Base-by-base conservation (phyloP, 2,329 filamentous ascomycete genomes). In the Metarhizium brunneum region DNA sequence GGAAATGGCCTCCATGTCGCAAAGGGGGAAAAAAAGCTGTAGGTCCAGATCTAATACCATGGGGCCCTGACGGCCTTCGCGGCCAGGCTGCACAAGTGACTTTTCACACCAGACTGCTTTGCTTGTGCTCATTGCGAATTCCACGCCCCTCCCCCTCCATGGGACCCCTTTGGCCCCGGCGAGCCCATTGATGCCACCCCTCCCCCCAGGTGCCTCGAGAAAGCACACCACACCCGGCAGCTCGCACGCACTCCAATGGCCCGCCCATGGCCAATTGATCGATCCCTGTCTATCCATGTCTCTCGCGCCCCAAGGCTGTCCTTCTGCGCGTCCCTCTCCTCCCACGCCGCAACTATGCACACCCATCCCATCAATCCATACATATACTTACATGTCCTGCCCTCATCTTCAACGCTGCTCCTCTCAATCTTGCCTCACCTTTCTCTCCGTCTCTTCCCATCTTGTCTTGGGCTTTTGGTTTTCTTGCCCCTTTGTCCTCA, bases 341-440 rank as follows among this genome's bases (percentile, higher is more conserved):
- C 42, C 40, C 52, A 48, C 25, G n/a, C 53, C 48, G 45, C 52
- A 55, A 25, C 50, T 53, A 53, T 53, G 38, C 51, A 54, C 50
- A 42, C 48, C 30, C 18, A 18, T 14, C 45, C 38, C 47, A 38
- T 50, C 20, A 30, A 55, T 52, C 50, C 47, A 54, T 63, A 64
- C 60, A 62, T 63, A 56, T 52, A 55, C 47, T 49, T 61, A 63
- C 59, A 62, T 63, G 47, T 52, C 56, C 53, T 58, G 58, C 62
- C 61, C 60, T 61, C 61, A 52, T 60, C 57, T 52, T 36, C 47
- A 54, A 49, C 47, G 30, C 25, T 43, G 42, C 51, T 50, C 32
- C 54, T 50, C 47, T 29, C 35, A 55, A 35, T 25, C 40, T 54
- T 35, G 42, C 57, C 47, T 51, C 52, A 13, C 36, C 30, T 29